These are phyloP conservation scores for Talaromyces sp. DNA, from an alignment of 2,329 filamentous ascomycete genomes.

Conservation along the genomic window DNA sequence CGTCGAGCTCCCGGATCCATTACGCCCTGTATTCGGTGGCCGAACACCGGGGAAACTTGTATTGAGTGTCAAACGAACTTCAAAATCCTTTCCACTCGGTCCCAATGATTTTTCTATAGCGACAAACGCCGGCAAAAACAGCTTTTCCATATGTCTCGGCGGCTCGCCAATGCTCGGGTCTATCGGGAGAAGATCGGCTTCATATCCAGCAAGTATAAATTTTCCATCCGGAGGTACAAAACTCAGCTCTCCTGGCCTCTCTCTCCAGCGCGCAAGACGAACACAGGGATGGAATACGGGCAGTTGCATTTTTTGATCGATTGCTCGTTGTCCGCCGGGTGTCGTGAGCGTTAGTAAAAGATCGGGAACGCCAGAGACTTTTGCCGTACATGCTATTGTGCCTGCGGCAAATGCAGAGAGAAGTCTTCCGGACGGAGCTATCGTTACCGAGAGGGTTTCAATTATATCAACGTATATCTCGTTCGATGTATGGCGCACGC, in stretches of 20 bases:
- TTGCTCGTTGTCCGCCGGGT: conserved; percentile 74
- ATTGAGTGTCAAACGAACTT: conserved; percentile 73
- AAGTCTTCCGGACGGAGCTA: conserved; percentile 85
- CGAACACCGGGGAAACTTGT: conserved; percentile 59
- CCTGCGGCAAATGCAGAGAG: conserved; percentile 85
- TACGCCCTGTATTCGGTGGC: conserved; percentile 37
- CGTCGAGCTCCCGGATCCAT: conserved; percentile 49
- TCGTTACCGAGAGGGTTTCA: conserved; percentile 80
- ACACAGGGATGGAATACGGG: conserved; percentile 98
- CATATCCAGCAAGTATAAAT: conserved; percentile 91
- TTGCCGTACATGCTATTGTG: conserved; percentile 90
- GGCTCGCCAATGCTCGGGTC: conserved; percentile 58
- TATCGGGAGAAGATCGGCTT: conserved; percentile 82
- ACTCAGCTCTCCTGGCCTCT: conserved; percentile 84
- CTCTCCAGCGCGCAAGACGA: conserved; percentile 82
- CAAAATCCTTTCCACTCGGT: conserved; percentile 74
- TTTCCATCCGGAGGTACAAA: conserved; percentile 94
- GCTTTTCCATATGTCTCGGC: conserved; percentile 56
- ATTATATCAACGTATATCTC: conserved; percentile 96
- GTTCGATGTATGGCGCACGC: conserved; percentile 93
- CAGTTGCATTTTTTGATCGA: conserved; percentile 73
- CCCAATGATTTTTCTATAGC: conserved; percentile 82
- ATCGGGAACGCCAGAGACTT: conserved; percentile 92
- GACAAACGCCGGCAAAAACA: conserved; percentile 78
- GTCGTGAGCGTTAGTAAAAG: conserved; percentile 77